phyloP scores from a whole-genome alignment of 495 filamentous ascomycete species.

The Penicillium malachiteum region DNA sequence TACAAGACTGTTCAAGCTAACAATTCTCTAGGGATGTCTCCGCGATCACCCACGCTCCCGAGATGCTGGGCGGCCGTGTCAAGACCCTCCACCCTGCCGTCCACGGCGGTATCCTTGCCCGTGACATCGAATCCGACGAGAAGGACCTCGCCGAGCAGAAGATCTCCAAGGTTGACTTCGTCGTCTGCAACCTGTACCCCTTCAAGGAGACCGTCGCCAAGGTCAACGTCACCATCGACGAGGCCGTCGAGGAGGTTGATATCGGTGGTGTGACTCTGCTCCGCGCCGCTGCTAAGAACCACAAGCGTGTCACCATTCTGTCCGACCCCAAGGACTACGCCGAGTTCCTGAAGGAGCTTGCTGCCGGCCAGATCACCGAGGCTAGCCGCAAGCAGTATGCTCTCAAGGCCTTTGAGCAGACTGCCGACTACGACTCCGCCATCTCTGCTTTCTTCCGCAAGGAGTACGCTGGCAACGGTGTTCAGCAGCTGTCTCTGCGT shows the following conservation, averaged over 20 bases:
- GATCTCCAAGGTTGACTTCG: conserved; percentile 96
- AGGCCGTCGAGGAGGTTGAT: conserved; percentile 98
- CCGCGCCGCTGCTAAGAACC: conserved; percentile 96
- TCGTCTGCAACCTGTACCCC: conserved; percentile 97
- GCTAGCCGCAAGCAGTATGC: conserved; percentile 81
- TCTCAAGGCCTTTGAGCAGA: conserved; percentile 96
- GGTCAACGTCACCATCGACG: conserved; percentile 91
- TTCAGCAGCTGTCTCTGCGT: conserved; percentile 79
- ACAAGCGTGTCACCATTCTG: conserved; percentile 88
- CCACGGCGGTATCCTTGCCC: conserved; percentile 90
- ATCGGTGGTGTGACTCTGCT: conserved; percentile 97
- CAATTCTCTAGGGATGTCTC: conserved; percentile 73
- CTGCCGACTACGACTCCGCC: conserved; percentile 92
- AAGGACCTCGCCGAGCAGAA: conserved; percentile 95
- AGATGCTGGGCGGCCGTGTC: conserved; percentile 94
- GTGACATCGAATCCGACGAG: conserved; percentile 88
- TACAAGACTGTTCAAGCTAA: conserved; percentile 8
- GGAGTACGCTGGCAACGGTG: conserved; percentile 83
- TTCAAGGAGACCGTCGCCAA: conserved; percentile 98
- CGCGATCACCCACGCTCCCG: conserved; percentile 95
- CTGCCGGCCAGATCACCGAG: conserved; percentile 81
- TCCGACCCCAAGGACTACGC: conserved; percentile 91
- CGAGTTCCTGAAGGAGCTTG: conserved; percentile 87
- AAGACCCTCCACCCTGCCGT: conserved; percentile 97
- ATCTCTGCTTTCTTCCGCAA: conserved; percentile 98